Conservation (phyloP, 2,329 filamentous ascomycete genomes). For the Ceratocystis harringtonii region DNA sequence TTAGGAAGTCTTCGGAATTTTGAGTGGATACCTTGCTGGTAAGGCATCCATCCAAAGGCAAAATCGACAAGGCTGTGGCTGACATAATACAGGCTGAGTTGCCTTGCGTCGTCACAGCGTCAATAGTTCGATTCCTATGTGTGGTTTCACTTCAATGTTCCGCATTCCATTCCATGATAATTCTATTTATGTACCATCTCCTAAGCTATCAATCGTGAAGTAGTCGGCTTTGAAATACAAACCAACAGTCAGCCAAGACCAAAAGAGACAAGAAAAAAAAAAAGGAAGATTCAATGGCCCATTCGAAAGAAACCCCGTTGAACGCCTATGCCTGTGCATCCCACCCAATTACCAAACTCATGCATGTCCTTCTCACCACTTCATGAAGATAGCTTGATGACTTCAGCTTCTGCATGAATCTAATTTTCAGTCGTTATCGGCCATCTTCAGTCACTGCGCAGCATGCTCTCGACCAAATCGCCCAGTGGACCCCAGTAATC, state of each 20-base stretch:
- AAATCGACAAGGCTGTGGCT: constrained; percentile 13
- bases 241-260: background rate
- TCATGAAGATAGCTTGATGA: background rate
- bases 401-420: background rate
- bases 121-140: background rate
- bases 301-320: constrained; percentile 4
- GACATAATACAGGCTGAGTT: constrained; percentile 10
- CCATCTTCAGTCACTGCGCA: constrained; percentile 60
- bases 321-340: background rate
- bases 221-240: background rate
- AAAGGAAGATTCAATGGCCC: constrained; percentile 2
- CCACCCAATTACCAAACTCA: background rate
- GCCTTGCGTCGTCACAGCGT: background rate
- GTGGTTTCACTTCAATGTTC: background rate
- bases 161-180: background rate
- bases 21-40: constrained; percentile 17
- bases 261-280: constrained; percentile 7
- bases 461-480: constrained; percentile 93
- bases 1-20: constrained; percentile 16
- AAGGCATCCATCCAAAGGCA: constrained; percentile 11
- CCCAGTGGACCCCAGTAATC: constrained; percentile 96
- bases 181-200: background rate
- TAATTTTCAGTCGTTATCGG: background rate
- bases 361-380: constrained; percentile 6
- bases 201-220: background rate